Percentiles rank a stretch among this genome's conserved stretches.
These are phyloP conservation scores for Pseudonitzschia multistriata DNA, from an alignment of 108 stramenopile genomes.

Conservation along the genomic window DNA sequence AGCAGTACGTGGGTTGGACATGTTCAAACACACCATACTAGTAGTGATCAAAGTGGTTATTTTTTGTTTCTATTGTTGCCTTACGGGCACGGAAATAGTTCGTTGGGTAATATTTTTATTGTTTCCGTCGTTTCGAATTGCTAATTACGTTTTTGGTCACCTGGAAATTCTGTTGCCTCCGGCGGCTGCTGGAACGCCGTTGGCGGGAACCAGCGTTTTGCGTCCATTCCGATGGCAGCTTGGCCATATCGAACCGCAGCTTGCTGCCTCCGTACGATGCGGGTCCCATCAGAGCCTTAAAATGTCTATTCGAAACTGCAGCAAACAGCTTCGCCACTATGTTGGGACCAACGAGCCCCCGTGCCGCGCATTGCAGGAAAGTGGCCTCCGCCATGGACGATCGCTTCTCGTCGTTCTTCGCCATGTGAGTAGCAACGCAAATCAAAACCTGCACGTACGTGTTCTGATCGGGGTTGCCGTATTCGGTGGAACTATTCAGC, in stretches of 20 bases:
- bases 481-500: constrained; percentile 20
- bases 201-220: constrained; percentile 1
- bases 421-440: constrained; percentile 29
- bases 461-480: constrained; percentile 28
- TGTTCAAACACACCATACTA: too few relatives aligned
- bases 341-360: constrained; percentile 24
- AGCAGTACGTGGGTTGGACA: too few relatives aligned
- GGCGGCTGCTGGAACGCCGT: constrained; percentile 10
- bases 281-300: constrained; percentile 26
- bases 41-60: too few relatives aligned
- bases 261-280: constrained; percentile 11
- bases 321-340: constrained; percentile 22
- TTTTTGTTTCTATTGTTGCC: neutral
- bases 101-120: neutral
- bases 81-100: too few relatives aligned
- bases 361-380: constrained; percentile 27
- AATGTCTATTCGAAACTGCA: neutral
- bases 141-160: constrained; percentile 19
- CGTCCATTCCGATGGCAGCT: constrained; percentile 31
- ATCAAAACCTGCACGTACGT: constrained; percentile 34
- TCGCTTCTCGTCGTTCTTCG: constrained; percentile 1
- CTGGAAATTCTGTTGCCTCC: constrained; percentile 13
- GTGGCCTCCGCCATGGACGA: constrained; percentile 25
- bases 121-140: neutral
- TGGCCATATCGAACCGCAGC: constrained; percentile 17